Evolutionary conservation across 1,284 basidiomycete species (phyloP).

Genomic region (Fomes fomentarius): DNA sequence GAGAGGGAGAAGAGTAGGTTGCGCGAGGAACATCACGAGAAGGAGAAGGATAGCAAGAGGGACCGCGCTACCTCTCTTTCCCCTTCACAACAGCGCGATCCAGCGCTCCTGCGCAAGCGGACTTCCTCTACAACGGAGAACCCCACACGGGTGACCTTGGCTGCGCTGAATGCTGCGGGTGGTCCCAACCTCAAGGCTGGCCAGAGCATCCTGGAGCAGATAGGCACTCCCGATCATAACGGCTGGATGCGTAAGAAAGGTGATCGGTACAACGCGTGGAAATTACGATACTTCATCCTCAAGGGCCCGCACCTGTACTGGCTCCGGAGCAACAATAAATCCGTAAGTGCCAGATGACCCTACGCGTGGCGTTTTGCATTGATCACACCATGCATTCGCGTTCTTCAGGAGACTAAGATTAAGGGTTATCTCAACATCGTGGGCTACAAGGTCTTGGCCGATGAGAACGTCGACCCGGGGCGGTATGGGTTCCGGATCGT

Average conservation of each 20-base stretch:
- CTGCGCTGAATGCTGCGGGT: slow-evolving; percentile 21
- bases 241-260: slow-evolving; percentile 98
- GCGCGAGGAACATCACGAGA: slow-evolving; percentile 7
- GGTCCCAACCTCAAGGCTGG: slow-evolving; percentile 57
- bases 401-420: slow-evolving; percentile 81
- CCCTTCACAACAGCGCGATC: slow-evolving; percentile 30
- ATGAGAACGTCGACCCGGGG: slow-evolving; percentile 91
- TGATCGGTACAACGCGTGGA: slow-evolving; percentile 94
- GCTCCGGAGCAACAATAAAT: slow-evolving; percentile 69
- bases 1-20: slow-evolving; percentile 22
- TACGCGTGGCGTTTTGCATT: slow-evolving; percentile 1
- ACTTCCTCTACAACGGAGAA: slow-evolving; percentile 43
- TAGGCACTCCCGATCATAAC: slow-evolving; percentile 84
- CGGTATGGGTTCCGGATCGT: slow-evolving; percentile 95
- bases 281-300: slow-evolving; percentile 90
- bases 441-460: slow-evolving; percentile 93
- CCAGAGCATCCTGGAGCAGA: slow-evolving; percentile 81
- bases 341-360: slow-evolving; percentile 51
- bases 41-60: slow-evolving; percentile 21
- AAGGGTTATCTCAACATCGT: slow-evolving; percentile 94
- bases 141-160: slow-evolving; percentile 11
- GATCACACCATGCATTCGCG: slow-evolving; percentile 9
- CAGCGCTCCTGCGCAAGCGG: slow-evolving; percentile 51
- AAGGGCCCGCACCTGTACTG: slow-evolving; percentile 92
- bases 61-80: slow-evolving; percentile 18